Base-by-base conservation (phyloP, 2,329 filamentous ascomycete genomes). In the Chaetomium strumarium region DNA sequence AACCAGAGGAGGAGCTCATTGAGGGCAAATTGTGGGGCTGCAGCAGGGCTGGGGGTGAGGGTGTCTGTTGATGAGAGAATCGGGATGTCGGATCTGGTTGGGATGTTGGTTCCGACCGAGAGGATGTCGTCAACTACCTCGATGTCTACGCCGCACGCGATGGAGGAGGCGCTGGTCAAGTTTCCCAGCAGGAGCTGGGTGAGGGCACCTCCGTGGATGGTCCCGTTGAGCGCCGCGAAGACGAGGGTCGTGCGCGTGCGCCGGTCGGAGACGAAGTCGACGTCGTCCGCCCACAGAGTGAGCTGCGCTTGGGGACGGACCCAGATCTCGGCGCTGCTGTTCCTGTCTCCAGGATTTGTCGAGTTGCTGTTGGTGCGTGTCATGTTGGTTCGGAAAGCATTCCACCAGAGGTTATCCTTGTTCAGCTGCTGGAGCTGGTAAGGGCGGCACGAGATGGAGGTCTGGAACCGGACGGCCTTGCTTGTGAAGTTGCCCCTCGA, bases 1-100 rank as follows among this genome's bases (percentile, higher is more conserved):
- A 63, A 58, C 61, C 61, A 63, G 38, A 62, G 57, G 19, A 62
- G 56, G 29, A 62, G 51, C 31, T 62, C 59, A 46, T 62, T 62
- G 46, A 60, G 52, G 13, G 30, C 38, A 3, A 55, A 56, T 24
- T 52, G 2, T 2, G 10, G 34, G n/a, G 49, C 14, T 4, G 49
- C 43, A 8, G 51, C 36, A 20, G 46, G 30, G 45, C 37, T 51
- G 46, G 53, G 10, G 14, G 44, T n/a, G 14, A 63, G 54, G 19
- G 34, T 47, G 13, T 20, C 30, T 14, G 52, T 34, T n/a, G 58
- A 60, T 3, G 59, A 61, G 11, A 62, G 46, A 10, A 53, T 29
- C 5, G 56, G 53, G 11, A 53, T 53, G 19, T 43, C 14, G 8
- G 44, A 1, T 17, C 4, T 24, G 30, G 1, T 7, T 7, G 13